Evolutionary conservation across 2,329 filamentous ascomycete genomes (phyloP).

Genomic region (Colletotrichum sp.): DNA sequence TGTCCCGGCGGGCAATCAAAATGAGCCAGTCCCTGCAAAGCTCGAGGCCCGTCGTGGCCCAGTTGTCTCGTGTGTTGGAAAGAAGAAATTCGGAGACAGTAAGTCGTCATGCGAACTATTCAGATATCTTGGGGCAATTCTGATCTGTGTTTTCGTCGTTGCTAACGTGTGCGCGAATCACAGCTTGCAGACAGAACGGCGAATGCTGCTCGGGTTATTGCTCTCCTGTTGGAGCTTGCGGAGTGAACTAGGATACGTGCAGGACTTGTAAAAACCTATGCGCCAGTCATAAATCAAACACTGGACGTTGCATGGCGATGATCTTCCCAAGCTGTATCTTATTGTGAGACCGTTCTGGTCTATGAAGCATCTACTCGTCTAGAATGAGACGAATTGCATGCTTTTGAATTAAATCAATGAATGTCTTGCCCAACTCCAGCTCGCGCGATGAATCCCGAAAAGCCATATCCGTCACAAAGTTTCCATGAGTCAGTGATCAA

Average conservation of each 20-base stretch:
- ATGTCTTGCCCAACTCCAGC: not conserved
- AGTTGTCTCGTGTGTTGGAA: not conserved
- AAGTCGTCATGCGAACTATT: rapidly evolving
- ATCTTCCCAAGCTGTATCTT: not conserved
- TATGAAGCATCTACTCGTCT: not conserved
- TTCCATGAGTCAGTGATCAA: not conserved
- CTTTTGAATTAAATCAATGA: not conserved
- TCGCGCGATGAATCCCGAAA: not conserved
- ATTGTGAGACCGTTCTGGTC: not conserved
- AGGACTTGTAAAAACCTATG: not conserved
- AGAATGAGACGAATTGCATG: not conserved
- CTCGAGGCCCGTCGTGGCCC: not conserved
- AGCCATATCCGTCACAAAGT: not conserved
- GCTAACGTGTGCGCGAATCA: not conserved
- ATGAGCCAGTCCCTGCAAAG: not conserved
- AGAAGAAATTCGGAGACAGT: not conserved
- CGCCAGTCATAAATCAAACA: no score
- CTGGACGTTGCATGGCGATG: not conserved
- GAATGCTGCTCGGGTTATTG: not conserved
- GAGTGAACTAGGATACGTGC: not conserved
- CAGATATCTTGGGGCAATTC: not conserved
- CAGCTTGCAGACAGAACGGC: not conserved
- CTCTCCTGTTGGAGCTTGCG: not conserved
- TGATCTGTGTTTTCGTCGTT: no score
- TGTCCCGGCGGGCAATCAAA: not conserved